phyloP scores from a whole-genome alignment of 257 asterid genomes.

The Salvia rosmarinus region DNA sequence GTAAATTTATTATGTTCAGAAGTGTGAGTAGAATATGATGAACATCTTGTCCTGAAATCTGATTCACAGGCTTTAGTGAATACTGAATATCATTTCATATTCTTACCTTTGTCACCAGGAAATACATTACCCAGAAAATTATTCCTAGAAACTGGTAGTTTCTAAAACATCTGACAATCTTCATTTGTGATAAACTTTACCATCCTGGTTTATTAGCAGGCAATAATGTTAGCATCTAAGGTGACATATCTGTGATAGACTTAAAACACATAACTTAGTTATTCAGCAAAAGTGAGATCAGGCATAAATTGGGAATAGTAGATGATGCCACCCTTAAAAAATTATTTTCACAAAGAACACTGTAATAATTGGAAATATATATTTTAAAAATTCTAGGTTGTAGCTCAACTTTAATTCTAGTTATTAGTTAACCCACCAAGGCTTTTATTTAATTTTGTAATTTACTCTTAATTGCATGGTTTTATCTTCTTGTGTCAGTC shows the following conservation, averaged over 20 bases:
- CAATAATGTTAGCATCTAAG: slow-evolving; percentile 17
- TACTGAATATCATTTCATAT: slow-evolving; percentile 20
- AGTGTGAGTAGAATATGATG: slow-evolving; percentile 3
- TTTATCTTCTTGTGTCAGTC: slow-evolving; percentile 2
- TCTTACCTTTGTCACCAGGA: slow-evolving; percentile 18
- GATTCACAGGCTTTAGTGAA: slow-evolving; percentile 22
- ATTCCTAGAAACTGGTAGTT: neutral
- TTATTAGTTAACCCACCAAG: too few relatives aligned
- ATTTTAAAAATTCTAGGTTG: neutral
- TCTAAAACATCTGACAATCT: slow-evolving; percentile 19
- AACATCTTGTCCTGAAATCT: slow-evolving; percentile 23
- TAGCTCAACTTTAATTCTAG: too few relatives aligned
- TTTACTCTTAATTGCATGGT: slow-evolving; percentile 5
- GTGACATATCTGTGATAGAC: slow-evolving; percentile 8
- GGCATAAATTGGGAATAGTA: slow-evolving; percentile 18
- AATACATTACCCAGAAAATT: slow-evolving; percentile 23
- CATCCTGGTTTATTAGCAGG: slow-evolving; percentile 1
- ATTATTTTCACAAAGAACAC: slow-evolving; percentile 16
- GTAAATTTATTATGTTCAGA: slow-evolving; percentile 44
- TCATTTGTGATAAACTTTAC: slow-evolving; percentile 12
- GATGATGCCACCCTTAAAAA: slow-evolving; percentile 19
- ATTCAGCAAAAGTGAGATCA: slow-evolving; percentile 3
- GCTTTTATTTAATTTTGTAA: slow-evolving; percentile 21
- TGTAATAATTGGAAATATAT: neutral
- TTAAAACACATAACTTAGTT: slow-evolving; percentile 1